These are phyloP conservation scores for Chiua virens DNA, from an alignment of 768 basidiomycete species.

Conservation along the genomic window DNA sequence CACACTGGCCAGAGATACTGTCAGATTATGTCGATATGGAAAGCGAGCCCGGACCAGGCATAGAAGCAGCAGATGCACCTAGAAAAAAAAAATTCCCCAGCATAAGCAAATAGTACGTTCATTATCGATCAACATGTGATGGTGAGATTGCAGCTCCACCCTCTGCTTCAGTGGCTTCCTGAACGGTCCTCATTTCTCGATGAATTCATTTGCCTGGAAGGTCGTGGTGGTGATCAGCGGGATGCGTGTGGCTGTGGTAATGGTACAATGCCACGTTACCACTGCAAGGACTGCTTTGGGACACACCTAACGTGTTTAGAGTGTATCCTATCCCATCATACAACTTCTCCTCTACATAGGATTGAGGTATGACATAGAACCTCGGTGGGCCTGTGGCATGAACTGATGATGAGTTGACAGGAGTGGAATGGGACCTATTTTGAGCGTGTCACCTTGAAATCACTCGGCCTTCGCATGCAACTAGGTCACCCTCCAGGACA, in stretches of 20 bases:
- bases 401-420: constrained; percentile 1
- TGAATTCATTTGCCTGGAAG: constrained; percentile 4
- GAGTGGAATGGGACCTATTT: constrained; percentile 18
- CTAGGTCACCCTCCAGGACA: constrained; percentile 18
- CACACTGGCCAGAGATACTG: no score
- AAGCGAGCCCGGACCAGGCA: no score
- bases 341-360: constrained; percentile 12
- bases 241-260: not conserved
- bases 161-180: not conserved
- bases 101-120: not conserved
- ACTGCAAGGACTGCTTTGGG: constrained; percentile 12
- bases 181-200: not conserved
- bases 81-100: not conserved
- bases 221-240: not conserved
- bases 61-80: not conserved
- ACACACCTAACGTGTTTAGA: not conserved
- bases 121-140: not conserved
- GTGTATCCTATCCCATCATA: constrained; percentile 5
- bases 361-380: constrained; percentile 8
- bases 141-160: not conserved
- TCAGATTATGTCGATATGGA: no score
- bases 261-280: not conserved
- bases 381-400: no score
- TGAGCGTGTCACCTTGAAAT: constrained; percentile 3
- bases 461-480: constrained; percentile 19